Evolutionary conservation across 306 rosid species (phyloP), one percentile per base, ranked within the genome.

Genomic region (Lotus japonicus): DNA sequence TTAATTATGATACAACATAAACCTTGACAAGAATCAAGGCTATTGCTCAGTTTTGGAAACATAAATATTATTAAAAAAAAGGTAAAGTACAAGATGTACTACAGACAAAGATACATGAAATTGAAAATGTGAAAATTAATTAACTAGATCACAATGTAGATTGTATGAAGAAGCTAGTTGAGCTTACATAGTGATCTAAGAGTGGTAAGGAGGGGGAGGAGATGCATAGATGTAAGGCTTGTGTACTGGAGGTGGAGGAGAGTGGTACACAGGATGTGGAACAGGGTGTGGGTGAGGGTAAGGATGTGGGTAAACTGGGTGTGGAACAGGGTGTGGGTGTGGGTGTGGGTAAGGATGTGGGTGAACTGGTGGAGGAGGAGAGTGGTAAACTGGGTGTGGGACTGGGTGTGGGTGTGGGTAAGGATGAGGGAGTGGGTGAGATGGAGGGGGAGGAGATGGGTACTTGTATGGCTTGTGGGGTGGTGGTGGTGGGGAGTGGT

Each of bases 171-270:
- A 31, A 3, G 67, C n/a, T n/a, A n/a, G n/a, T n/a, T n/a, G n/a
- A n/a, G n/a, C 73, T 84, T 69, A 83, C 96, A 81, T 50, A 46
- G 61, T 58, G 21, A 15, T 50, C 88, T 84, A 87, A 58, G 64
- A 48, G 81, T 83, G 88, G 87, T 82, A 73, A 19, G 96, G 94
- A 43, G 96, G 96, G 51, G 96, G 96, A 53, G 26, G 26, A 21
- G 26, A 21, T 1, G 26, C 26, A 21, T 21, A 21, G 26, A 21
- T 21, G 26, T 21, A 21, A n/a, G n/a, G n/a, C n/a, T n/a, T n/a
- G 26, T 21, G 26, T 21, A 10, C 56, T 6, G 81, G 80, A 2
- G 76, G 80, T 52, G 80, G 80, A 0, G 80, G 80, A 1, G 80
- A 76, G 2, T 58, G 2, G 49, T 76, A 76, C 57, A 68, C 61